Base-by-base conservation (phyloP, 2,329 filamentous ascomycete genomes). In the Fusarium sarcochroum region DNA sequence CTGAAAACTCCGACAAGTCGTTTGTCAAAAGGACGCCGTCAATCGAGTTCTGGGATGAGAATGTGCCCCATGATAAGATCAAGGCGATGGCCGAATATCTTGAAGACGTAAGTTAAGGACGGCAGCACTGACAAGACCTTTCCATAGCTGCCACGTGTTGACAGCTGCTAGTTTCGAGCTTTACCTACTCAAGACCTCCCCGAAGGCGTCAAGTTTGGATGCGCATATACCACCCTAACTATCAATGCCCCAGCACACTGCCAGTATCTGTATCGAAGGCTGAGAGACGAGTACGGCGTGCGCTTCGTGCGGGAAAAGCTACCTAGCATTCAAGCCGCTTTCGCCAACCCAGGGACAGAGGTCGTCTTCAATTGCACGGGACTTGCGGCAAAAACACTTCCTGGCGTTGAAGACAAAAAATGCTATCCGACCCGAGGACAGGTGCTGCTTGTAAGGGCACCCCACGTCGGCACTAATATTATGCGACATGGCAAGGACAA, bases 231-330 rank as follows among this genome's bases (percentile, higher is more conserved):
- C 0, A 58, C 56, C 0, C 6, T 58, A 3, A 58, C 56, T 0
- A 20, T 58, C 14, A 58, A 58, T 20, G 56, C 56, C 1, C 56
- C 56, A 2, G 56, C 50, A 10, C 56, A 58, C n/a, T 56, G 56
- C 7, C 7, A 34, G 8, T 58, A 58, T 11, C n/a, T 58, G 11
- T 46, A 47, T 3, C 23, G 27, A 2, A 56, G 5, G 5, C n/a
- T 58, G 3, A 56, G 8, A 13, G 21, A 56, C 4, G 50, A 56
- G 3, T 41, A 8, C 3, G 50, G 41, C 2, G 50, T 58, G 8
- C 8, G 3, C 0, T 58, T 56, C 1, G 32, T 58, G 13, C 41
- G 56, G 0, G 10, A 32, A 15, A 56, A 20, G 41, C 20, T 56
- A 0, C 7, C 14, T 0, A 27, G 20, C 2, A 58, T 56, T 1